Evolutionary conservation across 345 rosid genomes (phyloP), one percentile per base, ranked within the genome.

Genomic region (Lepidium didymum): DNA sequence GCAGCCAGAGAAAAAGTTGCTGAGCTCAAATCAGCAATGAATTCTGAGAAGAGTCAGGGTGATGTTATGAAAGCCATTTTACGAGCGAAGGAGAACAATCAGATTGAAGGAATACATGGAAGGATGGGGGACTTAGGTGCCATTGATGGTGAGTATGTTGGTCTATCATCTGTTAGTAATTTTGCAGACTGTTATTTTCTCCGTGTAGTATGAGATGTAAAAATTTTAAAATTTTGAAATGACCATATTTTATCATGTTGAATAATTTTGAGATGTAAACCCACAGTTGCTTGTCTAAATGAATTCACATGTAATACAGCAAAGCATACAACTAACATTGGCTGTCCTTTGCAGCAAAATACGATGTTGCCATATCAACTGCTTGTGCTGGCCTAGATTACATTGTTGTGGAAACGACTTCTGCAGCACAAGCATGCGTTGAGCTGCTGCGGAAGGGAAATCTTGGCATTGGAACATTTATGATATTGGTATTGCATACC

Each of bases 41-140:
- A 85, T 71, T 86, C 92, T 43, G 99, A 94, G 79, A 91, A 76
- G 80, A 91, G 92, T 81, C 96, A 91, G 76, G 96, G 96, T 66
- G 85, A 92, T 64, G 92, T 94, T 77, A 66, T 94, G 72, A 91
- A 85, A 79, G 99, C 95, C 66, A 82, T 94, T 65, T 73, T 90
- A 80, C 83, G 81, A 62, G 97, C 95, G 31, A 94, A 86, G 75
- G 89, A 89, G 76, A 86, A 83, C 21, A 86, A 82, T 64, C 81
- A 79, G 81, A 91, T 94, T 74, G 88, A 80, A 70, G 99, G 99
- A 72, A 91, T 94, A 66, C 79, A 88, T 75, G 99, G 99, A 47
- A 84, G 97, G 63, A 84, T 94, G 99, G 99, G 99, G 13, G 96
- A 94, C 81, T 83, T 91, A 78, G 99, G 97, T 62, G 99, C 99